Base-by-base conservation (phyloP, 148 eudicot species). In the Camellia lanceoleosa region DNA sequence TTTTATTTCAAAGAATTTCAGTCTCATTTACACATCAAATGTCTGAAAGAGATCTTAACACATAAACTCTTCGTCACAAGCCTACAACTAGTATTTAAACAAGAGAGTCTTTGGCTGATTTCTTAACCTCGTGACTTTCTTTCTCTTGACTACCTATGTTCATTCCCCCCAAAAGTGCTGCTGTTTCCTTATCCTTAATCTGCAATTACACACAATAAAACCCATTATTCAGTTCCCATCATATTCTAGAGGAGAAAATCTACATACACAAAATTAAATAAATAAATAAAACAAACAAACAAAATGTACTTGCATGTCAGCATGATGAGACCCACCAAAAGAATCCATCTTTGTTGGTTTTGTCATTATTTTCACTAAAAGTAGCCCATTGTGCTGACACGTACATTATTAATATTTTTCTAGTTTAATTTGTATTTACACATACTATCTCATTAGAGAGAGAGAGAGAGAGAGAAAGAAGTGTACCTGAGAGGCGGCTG, bases 151-250 rank as follows among this genome's bases (percentile, higher is more conserved):
- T 30, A 82, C 78, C 83, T 12, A 56, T 79, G 75, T 55, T 86
- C 85, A 85, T 89, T 55, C 74, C 79, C 44, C 79, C 86, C 79
- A 84, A 74, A 67, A 89, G 65, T 59, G 92, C 88, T 72, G 89
- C 81, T 56, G 68, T 79, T 69, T 90, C 92, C 77, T 83, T 92
- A 49, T 86, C 93, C 74, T 90, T 89, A 62, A 88, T 71, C 93
- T 90, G 88, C 63, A 83, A 69, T 63, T 60, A 54, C 49, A 30
- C 38, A 30, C 38, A 30, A 82, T 5, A 75, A 77, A 62, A 77
- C 19, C 47, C 42, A 8, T 5, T 42, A 58, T 10, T 56, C 44
- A 75, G 44, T 49, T 62, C n/a, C 51, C 49, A 46, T 23, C 2
- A 7, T 13, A 7, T 5, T n/a, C 5, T 13, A 10, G 30, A 41